Conservation (phyloP, 129 eudicot genomes). For the Pulicaria dysenterica region DNA sequence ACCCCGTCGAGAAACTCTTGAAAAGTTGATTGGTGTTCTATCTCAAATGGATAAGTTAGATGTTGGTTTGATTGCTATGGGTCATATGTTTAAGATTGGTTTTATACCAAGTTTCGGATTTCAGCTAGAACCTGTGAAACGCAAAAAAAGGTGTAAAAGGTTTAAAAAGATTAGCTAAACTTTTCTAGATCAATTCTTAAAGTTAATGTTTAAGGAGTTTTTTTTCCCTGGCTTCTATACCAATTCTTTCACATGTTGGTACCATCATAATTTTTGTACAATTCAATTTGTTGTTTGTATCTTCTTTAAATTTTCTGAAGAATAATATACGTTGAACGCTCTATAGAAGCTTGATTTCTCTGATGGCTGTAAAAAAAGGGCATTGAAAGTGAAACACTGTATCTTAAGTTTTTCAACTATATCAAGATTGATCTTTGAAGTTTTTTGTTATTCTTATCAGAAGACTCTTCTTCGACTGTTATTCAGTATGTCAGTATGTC, state of each 20-base stretch:
- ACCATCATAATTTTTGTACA: slow-evolving; percentile 18
- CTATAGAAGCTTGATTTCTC: not conserved
- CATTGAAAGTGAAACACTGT: not conserved
- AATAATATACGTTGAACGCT: slow-evolving; percentile 21
- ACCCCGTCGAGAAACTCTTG: slow-evolving; percentile 46
- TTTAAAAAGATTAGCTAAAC: slow-evolving; percentile 9
- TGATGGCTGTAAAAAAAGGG: slow-evolving; percentile 18
- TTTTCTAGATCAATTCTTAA: not conserved
- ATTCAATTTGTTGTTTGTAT: slow-evolving; percentile 26
- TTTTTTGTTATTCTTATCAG: too few species aligned
- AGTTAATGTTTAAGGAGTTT: not conserved
- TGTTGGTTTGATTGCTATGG: slow-evolving; percentile 51
- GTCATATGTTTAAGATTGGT: slow-evolving; percentile 51
- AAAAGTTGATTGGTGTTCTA: slow-evolving; percentile 42
- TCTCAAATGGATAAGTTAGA: slow-evolving; percentile 41
- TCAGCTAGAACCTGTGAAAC: slow-evolving; percentile 22
- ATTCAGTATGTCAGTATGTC: too few species aligned
- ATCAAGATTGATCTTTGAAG: too few species aligned
- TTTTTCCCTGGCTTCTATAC: slow-evolving; percentile 15
- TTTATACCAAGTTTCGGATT: slow-evolving; percentile 37
- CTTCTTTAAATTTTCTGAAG: slow-evolving; percentile 21
- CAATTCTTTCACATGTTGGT: slow-evolving; percentile 8
- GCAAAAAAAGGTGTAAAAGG: not conserved
- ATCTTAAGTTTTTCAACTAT: not conserved
- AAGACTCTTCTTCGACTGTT: too few species aligned